Evolutionary conservation across 2,329 filamentous ascomycete species (phyloP).

Genomic region (Neofusicoccum ribis): DNA sequence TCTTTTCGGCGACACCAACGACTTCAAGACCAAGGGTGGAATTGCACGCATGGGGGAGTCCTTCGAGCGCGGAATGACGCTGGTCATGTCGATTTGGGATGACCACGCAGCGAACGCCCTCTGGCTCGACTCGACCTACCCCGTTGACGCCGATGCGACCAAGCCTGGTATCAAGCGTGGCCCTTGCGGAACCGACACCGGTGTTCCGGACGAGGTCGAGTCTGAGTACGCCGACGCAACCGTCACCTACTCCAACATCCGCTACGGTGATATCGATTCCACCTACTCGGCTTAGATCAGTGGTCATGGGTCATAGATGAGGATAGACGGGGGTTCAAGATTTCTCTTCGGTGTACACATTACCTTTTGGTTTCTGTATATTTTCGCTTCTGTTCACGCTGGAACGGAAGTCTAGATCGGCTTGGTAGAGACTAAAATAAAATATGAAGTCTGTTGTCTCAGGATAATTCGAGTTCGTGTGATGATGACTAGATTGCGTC

Average conservation of each 20-base stretch:
- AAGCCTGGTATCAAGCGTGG: constrained; percentile 39
- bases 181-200: constrained; percentile 38
- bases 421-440: not conserved
- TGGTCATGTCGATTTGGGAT: constrained; percentile 60
- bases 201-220: constrained; percentile 40
- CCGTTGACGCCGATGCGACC: constrained; percentile 41
- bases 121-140: constrained; percentile 71
- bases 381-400: not conserved
- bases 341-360: not conserved
- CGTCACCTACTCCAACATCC: constrained; percentile 43
- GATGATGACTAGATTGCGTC: not conserved
- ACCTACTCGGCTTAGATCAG: constrained; percentile 31
- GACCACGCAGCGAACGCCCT: constrained; percentile 70
- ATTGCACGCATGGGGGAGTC: constrained; percentile 57
- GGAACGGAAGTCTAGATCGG: not conserved
- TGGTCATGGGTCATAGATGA: not conserved
- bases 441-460: not conserved
- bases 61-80: constrained; percentile 56
- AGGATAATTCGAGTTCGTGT: not conserved
- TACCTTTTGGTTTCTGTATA: not conserved
- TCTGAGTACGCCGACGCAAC: constrained; percentile 33
- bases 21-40: constrained; percentile 59
- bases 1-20: constrained; percentile 55
- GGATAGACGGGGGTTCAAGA: not conserved
- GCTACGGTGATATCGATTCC: constrained; percentile 41